Base-by-base conservation (phyloP, 2,329 filamentous ascomycete species). In the Penicillium aurantiogriseum region DNA sequence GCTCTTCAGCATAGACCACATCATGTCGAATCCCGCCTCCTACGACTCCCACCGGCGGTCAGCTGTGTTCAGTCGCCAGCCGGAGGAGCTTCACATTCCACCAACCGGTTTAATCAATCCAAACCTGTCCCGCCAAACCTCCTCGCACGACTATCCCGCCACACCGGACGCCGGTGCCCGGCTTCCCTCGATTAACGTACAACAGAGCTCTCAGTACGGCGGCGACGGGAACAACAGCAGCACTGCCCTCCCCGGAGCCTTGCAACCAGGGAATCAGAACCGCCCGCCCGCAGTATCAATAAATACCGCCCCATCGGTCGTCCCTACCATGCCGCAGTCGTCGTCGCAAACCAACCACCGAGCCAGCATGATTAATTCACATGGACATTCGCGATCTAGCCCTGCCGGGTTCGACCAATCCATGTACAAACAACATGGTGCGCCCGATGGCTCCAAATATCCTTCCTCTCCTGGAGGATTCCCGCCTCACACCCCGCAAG, bases 341-440 rank as follows among this genome's bases (percentile, higher is more conserved):
- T 76, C 77, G 53, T 74, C 76, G 56, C 77, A 76, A 39, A 72
- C 76, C 53, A 82, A 85, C 27, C 85, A 88, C 43, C 84, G 88
- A 23, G 83, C 86, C 54, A 83, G 83, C 43, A 79, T 89, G 68
- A 85, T 78, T 73, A 79, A 83, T 72, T 83, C 88, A 17, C 90
- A 93, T 72, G 84, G 81, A 71, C 93, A 96, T 76, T 92, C 92
- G 47, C 85, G 90, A 67, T 94, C 91, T 56, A 96, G 91, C 74
- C 91, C 92, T 50, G 86, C 88, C 44, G 83, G 81, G 40, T 71
- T 83, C 67, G 80, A 86, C 58, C 77, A 77, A 56, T 82, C 84
- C 62, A 84, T 84, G 70, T 87, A 87, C 73, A 83, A 85, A 63
- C 82, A 84, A 50, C 85, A 85, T 68, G 81, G 80, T 54, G 78